phyloP scores from a whole-genome alignment of 805 yeast genomes.

The Yamadazyma ubonensis region DNA sequence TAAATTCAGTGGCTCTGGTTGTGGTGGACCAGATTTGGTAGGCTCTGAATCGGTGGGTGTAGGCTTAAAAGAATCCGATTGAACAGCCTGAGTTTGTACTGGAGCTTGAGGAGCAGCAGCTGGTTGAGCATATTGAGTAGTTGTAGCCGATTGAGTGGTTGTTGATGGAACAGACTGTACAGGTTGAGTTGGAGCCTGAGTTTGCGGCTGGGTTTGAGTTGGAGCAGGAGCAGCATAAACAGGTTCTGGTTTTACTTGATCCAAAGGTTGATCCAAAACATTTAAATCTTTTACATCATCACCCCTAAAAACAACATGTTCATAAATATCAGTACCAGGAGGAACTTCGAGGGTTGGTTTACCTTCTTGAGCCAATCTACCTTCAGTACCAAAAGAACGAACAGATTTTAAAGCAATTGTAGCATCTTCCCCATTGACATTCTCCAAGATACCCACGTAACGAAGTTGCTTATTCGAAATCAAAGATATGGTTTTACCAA shows the following conservation, averaged over 20 bases:
- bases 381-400: slow-evolving; percentile 88
- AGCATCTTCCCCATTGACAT: slow-evolving; percentile 85
- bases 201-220: too few species aligned
- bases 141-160: too few species aligned
- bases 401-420: slow-evolving; percentile 83
- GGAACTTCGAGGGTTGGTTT: slow-evolving; percentile 71
- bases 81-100: slow-evolving; percentile 6
- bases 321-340: slow-evolving; percentile 67
- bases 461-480: slow-evolving; percentile 77
- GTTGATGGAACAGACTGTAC: too few species aligned
- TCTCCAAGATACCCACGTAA: slow-evolving; percentile 85
- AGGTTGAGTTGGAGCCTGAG: too few species aligned
- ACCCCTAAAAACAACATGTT: slow-evolving; percentile 82
- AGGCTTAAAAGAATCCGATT: slow-evolving; percentile 8
- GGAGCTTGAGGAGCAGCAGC: slow-evolving; percentile 10
- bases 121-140: slow-evolving; percentile 7
- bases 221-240: slow-evolving; percentile 3
- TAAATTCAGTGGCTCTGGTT: slow-evolving; percentile 4
- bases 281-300: slow-evolving; percentile 87
- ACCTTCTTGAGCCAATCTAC: slow-evolving; percentile 56
- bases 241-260: slow-evolving; percentile 41
- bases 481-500: slow-evolving; percentile 85
- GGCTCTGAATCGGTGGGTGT: background rate
- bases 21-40: background rate
- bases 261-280: slow-evolving; percentile 72